Conservation (phyloP, 1,284 basidiomycete species). For the Leccinum brunneo-olivaceum region DNA sequence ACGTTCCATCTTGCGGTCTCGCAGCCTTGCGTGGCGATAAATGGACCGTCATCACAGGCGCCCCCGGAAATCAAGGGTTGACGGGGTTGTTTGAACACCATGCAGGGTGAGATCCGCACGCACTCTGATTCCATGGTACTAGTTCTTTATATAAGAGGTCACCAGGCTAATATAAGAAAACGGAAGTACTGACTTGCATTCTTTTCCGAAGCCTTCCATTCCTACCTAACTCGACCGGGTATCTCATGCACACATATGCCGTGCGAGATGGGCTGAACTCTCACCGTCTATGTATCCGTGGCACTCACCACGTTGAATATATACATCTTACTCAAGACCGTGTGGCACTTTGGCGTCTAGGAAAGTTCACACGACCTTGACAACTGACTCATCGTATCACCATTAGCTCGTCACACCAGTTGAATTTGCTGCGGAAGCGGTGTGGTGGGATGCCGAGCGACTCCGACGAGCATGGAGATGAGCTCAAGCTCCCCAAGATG, state of each 20-base stretch:
- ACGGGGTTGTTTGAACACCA: background rate
- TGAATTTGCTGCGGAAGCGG: too few species aligned
- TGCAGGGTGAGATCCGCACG: background rate
- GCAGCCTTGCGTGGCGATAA: background rate
- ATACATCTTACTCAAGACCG: too few species aligned
- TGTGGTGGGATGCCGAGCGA: background rate
- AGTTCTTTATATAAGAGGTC: conserved; percentile 2
- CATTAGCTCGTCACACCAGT: background rate
- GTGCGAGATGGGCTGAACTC: too few species aligned
- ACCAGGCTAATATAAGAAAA: background rate
- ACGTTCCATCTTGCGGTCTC: background rate
- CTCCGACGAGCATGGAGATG: conserved; percentile 25
- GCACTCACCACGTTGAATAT: too few species aligned
- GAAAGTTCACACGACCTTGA: too few species aligned
- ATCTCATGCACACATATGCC: conserved; percentile 12
- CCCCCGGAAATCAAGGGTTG: background rate
- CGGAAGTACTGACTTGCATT: background rate
- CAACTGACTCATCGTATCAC: too few species aligned
- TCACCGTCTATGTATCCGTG: too few species aligned
- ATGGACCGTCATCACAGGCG: background rate
- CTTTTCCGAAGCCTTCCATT: conserved; percentile 16
- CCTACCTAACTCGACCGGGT: background rate
- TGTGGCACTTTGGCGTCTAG: too few species aligned
- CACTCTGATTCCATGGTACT: background rate
- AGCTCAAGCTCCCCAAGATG: conserved; percentile 42